Percentiles rank a stretch among this genome's conserved stretches.
These are phyloP conservation scores for Didymellaceae sp. DNA, from an alignment of 2,329 filamentous ascomycete species.

Conservation along the genomic window DNA sequence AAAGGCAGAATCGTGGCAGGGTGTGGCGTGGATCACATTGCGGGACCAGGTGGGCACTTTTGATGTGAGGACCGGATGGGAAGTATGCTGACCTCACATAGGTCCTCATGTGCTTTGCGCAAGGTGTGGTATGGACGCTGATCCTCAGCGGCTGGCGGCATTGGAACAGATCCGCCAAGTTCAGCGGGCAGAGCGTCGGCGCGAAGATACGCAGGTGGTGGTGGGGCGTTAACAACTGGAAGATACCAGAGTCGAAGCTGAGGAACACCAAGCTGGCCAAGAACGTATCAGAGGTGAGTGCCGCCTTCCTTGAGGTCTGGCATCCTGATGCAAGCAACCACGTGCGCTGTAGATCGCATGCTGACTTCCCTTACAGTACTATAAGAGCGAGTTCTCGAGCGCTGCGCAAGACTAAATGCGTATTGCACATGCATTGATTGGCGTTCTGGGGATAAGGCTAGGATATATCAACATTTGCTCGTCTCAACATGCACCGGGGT, in stretches of 20 bases:
- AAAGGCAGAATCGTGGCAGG: slow-evolving; percentile 78
- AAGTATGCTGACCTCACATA: slow-evolving; percentile 45
- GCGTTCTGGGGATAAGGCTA: slow-evolving; percentile 19
- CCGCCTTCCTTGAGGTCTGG: slow-evolving; percentile 41
- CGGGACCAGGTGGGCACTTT: slow-evolving; percentile 75
- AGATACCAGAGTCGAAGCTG: slow-evolving; percentile 34
- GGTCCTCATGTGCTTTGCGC: slow-evolving; percentile 84
- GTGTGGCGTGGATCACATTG: slow-evolving; percentile 81
- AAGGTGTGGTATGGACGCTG: slow-evolving; percentile 89
- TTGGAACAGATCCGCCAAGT: slow-evolving; percentile 81
- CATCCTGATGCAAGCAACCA: slow-evolving; percentile 9
- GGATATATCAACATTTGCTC: background rate
- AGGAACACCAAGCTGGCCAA: slow-evolving; percentile 42
- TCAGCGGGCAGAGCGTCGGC: slow-evolving; percentile 78
- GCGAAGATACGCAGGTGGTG: slow-evolving; percentile 87
- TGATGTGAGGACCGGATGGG: background rate
- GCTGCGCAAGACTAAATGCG: slow-evolving; percentile 27
- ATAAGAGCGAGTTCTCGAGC: slow-evolving; percentile 36
- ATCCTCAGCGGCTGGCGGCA: slow-evolving; percentile 85
- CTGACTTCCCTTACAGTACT: slow-evolving; percentile 35
- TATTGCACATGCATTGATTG: slow-evolving; percentile 12
- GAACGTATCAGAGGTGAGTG: slow-evolving; percentile 47
- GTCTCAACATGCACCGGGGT: background rate
- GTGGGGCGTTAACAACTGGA: slow-evolving; percentile 94
- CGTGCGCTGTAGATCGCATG: background rate